Conservation (phyloP, 2,329 filamentous ascomycete species). For the Dichotomopilus funicola region DNA sequence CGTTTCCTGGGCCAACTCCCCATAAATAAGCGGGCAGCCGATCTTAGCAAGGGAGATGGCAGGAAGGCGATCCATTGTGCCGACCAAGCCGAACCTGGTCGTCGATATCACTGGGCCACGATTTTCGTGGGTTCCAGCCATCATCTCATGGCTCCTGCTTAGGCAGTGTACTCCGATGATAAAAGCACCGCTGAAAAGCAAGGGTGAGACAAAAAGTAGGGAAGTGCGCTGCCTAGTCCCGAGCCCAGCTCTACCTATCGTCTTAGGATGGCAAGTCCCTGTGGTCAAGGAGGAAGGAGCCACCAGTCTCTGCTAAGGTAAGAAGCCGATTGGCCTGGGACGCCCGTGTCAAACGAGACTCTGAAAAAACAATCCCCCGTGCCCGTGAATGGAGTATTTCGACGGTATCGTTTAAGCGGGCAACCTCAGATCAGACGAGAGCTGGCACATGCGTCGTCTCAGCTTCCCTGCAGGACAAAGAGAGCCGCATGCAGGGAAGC, state of each 20-base stretch:
- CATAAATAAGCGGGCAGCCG: neutral
- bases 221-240: too few species aligned
- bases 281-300: too few species aligned
- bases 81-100: too few species aligned
- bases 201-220: neutral
- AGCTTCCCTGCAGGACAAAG: slow-evolving; percentile 5
- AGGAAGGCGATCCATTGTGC: too few species aligned
- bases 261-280: too few species aligned
- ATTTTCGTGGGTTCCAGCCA: too few species aligned
- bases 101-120: too few species aligned
- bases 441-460: slow-evolving; percentile 28
- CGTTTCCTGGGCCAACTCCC: neutral
- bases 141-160: too few species aligned
- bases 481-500: slow-evolving; percentile 22
- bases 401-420: slow-evolving; percentile 7
- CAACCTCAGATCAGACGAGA: slow-evolving; percentile 28
- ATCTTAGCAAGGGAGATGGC: neutral
- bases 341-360: too few species aligned
- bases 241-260: too few species aligned
- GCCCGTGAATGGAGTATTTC: neutral
- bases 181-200: neutral
- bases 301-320: too few species aligned
- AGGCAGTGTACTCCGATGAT: too few species aligned
- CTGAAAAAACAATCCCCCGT: neutral
- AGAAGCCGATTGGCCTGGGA: neutral